Conservation (phyloP, 1,284 basidiomycete genomes). For the Coniferiporia sulphurascens region DNA sequence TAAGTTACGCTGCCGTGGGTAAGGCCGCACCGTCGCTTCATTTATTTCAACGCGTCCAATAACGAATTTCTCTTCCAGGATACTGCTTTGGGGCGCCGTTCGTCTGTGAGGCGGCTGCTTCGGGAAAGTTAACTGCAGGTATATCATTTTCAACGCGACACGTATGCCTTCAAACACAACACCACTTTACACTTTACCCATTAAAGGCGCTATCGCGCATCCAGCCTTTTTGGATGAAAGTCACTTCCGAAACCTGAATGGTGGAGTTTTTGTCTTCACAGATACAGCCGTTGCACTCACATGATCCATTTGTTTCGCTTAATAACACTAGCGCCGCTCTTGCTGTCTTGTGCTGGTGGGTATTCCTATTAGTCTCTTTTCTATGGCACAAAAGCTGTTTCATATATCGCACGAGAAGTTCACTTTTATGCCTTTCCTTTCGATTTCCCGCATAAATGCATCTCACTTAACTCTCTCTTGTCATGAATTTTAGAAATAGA, state of each 20-base stretch:
- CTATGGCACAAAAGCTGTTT: background rate
- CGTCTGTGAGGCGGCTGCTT: constrained; percentile 39
- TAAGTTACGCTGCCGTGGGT: constrained; percentile 37
- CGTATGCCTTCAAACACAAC: no score
- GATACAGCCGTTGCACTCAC: background rate
- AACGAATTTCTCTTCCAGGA: constrained; percentile 28
- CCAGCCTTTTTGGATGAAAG: constrained; percentile 47
- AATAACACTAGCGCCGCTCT: constrained; percentile 39
- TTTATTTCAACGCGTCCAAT: background rate
- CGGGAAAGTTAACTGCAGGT: constrained; percentile 46
- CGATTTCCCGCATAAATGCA: background rate
- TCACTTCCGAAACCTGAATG: constrained; percentile 41
- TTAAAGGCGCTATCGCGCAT: constrained; percentile 49
- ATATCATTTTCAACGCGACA: no score
- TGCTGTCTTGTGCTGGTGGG: constrained; percentile 49
- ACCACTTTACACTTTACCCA: background rate
- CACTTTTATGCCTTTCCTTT: no score
- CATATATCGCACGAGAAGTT: no score
- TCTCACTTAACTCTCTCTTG: no score
- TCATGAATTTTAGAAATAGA: constrained; percentile 34
- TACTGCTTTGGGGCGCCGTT: constrained; percentile 57
- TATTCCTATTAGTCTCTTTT: background rate
- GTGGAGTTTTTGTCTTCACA: constrained; percentile 25
- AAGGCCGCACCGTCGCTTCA: constrained; percentile 12
- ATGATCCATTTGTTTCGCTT: background rate